Evolutionary conservation across 1,284 basidiomycete genomes (phyloP), one percentile per base, ranked within the genome.

Genomic region (Ustilago nuda): DNA sequence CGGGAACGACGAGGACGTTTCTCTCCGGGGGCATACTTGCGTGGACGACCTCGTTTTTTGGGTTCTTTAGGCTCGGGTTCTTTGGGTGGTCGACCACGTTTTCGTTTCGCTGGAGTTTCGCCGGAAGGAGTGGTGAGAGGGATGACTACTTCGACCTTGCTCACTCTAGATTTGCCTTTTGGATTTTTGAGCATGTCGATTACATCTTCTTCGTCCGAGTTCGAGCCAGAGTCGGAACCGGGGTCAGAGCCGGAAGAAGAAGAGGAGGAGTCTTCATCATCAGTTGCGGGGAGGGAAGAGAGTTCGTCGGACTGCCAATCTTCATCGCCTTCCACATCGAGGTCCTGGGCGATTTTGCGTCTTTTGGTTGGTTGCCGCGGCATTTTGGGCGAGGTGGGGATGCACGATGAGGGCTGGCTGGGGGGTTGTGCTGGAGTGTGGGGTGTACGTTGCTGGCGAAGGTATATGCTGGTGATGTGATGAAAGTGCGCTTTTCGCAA

Each of bases 251-350:
- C 64, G 2, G 68, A 65, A 1, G 35, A 51, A 3, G 68, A 71
- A 12, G 30, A 46, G 4, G 66, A 68, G n/a, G 46, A 57, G 4
- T 46, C 48, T 33, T 72, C 64, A 23, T 63, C 66, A 41, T 74
- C 72, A 8, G 64, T 60, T 33, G 61, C 73, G n/a, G 61, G 57
- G 9, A 72, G 68, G 2, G 73, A 76, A 13, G 73, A 76, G 15
- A 76, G 58, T 52, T 76, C 73, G 65, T 72, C 68, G 45, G 57
- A 61, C 46, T 70, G 72, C 73, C 73, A 76, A 46, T 76, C 73
- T 13, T 76, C 59, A 39, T 72, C 68, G 8, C 73, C 73, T 52
- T 71, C 68, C 1, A 66, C 73, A 17, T 76, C 73, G 15, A 76
- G 60, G 1, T 65, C 56, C 33, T 66, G 63, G 51, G n/a, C 0